phyloP scores from a whole-genome alignment of 305 asterid species.

The Stenogyne calaminthoides region DNA sequence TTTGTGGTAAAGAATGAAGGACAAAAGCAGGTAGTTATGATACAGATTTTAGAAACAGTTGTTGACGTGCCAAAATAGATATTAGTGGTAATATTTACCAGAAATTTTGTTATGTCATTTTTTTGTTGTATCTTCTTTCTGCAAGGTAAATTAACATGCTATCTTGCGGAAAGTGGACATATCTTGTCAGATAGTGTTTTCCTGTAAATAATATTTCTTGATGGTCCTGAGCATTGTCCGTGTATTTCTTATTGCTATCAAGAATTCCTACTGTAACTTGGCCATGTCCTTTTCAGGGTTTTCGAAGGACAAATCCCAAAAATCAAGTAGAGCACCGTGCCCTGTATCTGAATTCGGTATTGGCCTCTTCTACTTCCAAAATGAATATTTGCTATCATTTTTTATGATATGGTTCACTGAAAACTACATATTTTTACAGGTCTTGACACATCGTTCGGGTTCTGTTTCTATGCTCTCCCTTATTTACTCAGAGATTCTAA shows the following conservation, averaged over 20 bases:
- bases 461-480: constrained; percentile 75
- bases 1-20: constrained; percentile 12
- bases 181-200: neutral
- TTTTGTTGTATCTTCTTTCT: constrained; percentile 1
- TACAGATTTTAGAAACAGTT: neutral
- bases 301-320: constrained; percentile 51
- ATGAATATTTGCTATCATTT: constrained; percentile 14
- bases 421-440: constrained; percentile 46
- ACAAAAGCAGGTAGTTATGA: neutral
- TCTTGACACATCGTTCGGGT: constrained; percentile 81
- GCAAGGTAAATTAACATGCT: constrained; percentile 8
- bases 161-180: constrained; percentile 3
- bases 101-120: neutral
- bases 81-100: neutral
- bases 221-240: neutral
- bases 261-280: constrained; percentile 27
- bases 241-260: constrained; percentile 22
- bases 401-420: constrained; percentile 11
- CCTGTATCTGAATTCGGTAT: constrained; percentile 78
- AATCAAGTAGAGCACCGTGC: constrained; percentile 71
- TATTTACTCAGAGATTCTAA: constrained; percentile 75
- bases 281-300: constrained; percentile 57
- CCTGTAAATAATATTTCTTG: constrained; percentile 2
- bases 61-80: neutral
- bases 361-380: constrained; percentile 32